Conservation (phyloP, 495 filamentous ascomycete species). For the Xylaria venustula region DNA sequence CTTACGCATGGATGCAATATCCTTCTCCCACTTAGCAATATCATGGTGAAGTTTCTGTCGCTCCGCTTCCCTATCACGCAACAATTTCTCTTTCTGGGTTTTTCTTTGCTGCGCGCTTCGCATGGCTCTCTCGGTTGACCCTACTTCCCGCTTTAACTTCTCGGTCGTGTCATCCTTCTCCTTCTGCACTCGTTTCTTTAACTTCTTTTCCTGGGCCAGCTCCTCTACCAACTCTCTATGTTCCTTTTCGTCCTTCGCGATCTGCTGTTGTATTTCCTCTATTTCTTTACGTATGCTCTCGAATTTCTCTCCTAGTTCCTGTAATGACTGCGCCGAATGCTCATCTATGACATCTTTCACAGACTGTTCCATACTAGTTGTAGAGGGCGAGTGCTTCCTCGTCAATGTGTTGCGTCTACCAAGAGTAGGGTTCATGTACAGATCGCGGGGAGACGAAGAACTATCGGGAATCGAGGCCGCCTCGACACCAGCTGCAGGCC, state of each 20-base stretch:
- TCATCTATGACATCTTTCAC: conserved; percentile 44
- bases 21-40: conserved; percentile 55
- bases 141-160: conserved; percentile 76
- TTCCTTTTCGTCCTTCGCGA: conserved; percentile 66
- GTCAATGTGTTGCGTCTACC: conserved; percentile 67
- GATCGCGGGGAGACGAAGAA: conserved; percentile 62
- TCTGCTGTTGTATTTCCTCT: conserved; percentile 53
- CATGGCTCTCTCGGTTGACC: conserved; percentile 77
- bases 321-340: conserved; percentile 42
- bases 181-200: conserved; percentile 69
- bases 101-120: conserved; percentile 78
- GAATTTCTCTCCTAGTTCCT: conserved; percentile 66
- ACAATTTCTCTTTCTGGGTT: conserved; percentile 73
- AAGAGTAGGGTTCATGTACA: conserved; percentile 50
- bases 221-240: conserved; percentile 70
- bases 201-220: conserved; percentile 66
- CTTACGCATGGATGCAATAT: conserved; percentile 48
- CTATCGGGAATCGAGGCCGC: conserved; percentile 52
- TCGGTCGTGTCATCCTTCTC: conserved; percentile 85
- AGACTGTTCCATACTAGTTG: conserved; percentile 56
- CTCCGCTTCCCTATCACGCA: conserved; percentile 72
- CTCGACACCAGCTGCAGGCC: conserved; percentile 50
- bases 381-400: conserved; percentile 74
- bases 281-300: conserved; percentile 70
- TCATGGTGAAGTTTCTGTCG: conserved; percentile 54